Conservation (phyloP, 192 early-diverging fungal genomes). For the Coemansia erecta region DNA sequence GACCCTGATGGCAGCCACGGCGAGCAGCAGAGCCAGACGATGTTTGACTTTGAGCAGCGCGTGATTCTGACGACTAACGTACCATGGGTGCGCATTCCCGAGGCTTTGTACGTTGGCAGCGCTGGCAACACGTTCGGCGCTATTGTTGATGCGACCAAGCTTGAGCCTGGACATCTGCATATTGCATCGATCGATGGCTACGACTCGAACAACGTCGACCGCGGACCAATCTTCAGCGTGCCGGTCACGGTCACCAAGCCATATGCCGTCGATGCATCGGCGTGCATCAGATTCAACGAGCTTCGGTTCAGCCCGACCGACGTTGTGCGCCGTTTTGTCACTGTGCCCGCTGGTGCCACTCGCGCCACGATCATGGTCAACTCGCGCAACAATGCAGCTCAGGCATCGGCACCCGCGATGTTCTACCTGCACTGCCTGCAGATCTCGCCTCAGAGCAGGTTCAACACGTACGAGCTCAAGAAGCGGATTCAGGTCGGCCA, state of each 20-base stretch:
- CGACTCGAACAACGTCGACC: constrained; percentile 69
- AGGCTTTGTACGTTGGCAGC: constrained; percentile 68
- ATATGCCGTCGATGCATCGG: constrained; percentile 42
- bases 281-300: constrained; percentile 55
- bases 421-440: constrained; percentile 76
- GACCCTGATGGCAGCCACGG: constrained; percentile 59
- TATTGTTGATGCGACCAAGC: constrained; percentile 75
- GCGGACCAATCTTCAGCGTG: constrained; percentile 80
- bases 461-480: constrained; percentile 58
- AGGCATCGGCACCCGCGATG: constrained; percentile 54
- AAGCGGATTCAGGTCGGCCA: constrained; percentile 59
- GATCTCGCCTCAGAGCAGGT: constrained; percentile 68
- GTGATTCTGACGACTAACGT: constrained; percentile 66
- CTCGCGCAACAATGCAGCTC: constrained; percentile 29
- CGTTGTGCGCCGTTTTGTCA: constrained; percentile 77
- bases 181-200: constrained; percentile 73
- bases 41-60: constrained; percentile 77
- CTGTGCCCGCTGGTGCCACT: constrained; percentile 81
- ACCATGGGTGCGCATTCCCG: constrained; percentile 77
- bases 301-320: constrained; percentile 72
- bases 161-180: constrained; percentile 76
- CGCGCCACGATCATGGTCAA: constrained; percentile 56
- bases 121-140: constrained; percentile 65
- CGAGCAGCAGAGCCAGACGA: constrained; percentile 56
- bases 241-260: constrained; percentile 92